phyloP scores from a whole-genome alignment of 2,329 filamentous ascomycete genomes.

The Rhynchosporium graminicola region DNA sequence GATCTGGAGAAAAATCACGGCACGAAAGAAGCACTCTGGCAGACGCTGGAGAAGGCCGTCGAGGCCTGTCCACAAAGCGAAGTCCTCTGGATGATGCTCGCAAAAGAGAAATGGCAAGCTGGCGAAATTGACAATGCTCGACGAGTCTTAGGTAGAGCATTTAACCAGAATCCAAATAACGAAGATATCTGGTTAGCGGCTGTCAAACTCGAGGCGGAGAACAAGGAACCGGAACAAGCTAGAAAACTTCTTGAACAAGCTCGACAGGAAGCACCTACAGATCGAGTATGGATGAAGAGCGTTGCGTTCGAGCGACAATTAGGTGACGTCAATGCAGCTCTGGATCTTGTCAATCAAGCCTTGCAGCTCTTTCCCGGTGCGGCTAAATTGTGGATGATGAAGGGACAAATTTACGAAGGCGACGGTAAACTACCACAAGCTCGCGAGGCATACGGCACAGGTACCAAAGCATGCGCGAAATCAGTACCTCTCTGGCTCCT shows the following conservation, averaged over 20 bases:
- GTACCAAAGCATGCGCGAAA: constrained; percentile 81
- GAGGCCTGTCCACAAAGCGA: constrained; percentile 91
- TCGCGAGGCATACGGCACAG: constrained; percentile 84
- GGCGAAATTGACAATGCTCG: constrained; percentile 87
- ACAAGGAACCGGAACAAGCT: constrained; percentile 78
- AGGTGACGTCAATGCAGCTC: constrained; percentile 74
- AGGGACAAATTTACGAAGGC: constrained; percentile 94
- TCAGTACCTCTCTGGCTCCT: constrained; percentile 90
- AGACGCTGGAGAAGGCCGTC: constrained; percentile 87
- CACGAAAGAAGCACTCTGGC: constrained; percentile 77
- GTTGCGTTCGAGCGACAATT: constrained; percentile 89
- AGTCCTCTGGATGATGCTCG: constrained; percentile 92
- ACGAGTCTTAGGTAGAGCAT: constrained; percentile 81
- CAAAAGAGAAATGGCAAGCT: constrained; percentile 89
- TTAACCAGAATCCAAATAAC: constrained; percentile 93
- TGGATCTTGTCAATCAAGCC: constrained; percentile 85
- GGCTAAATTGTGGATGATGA: constrained; percentile 96
- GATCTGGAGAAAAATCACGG: constrained; percentile 92
- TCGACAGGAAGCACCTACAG: constrained; percentile 85
- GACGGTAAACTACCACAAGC: constrained; percentile 79
- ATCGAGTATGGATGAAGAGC: constrained; percentile 96
- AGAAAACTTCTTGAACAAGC: constrained; percentile 79
- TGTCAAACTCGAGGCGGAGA: constrained; percentile 94
- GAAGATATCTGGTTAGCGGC: constrained; percentile 98
- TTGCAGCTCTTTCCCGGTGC: constrained; percentile 82